phyloP scores from a whole-genome alignment of 805 yeast genomes.

The Sungouiozyma intestinalis region DNA sequence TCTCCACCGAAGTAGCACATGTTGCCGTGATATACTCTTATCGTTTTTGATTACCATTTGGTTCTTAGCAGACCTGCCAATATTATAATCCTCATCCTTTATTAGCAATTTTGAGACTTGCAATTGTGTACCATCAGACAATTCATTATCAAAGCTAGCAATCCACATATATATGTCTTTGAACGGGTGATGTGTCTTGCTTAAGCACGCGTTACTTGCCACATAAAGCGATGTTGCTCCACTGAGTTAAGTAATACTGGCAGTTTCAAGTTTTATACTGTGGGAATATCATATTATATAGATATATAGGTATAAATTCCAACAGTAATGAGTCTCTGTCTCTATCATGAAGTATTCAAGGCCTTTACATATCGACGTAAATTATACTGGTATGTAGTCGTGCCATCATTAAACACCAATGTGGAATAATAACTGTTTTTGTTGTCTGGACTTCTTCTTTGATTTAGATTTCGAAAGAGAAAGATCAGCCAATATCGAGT shows the following conservation, averaged over 20 bases:
- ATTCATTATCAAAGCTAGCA: constrained; percentile 13
- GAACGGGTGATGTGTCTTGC: too few relatives aligned
- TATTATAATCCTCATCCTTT: constrained; percentile 7
- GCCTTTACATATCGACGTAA: too few relatives aligned
- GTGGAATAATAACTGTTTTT: constrained; percentile 44
- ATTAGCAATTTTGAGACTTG: constrained; percentile 13
- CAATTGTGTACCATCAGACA: constrained; percentile 11
- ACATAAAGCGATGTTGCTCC: too few relatives aligned
- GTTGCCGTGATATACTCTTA: constrained; percentile 27
- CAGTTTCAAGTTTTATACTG: not conserved
- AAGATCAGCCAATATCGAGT: constrained; percentile 4
- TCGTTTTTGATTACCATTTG: constrained; percentile 22
- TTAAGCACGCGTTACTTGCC: too few relatives aligned
- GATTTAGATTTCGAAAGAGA: constrained; percentile 13
- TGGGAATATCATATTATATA: too few relatives aligned
- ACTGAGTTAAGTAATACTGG: too few relatives aligned
- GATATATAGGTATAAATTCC: too few relatives aligned
- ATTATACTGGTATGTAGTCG: too few relatives aligned
- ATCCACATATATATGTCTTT: constrained; percentile 22
- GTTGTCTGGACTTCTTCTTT: constrained; percentile 36
- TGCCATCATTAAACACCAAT: constrained; percentile 32
- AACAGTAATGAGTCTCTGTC: too few relatives aligned
- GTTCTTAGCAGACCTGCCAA: constrained; percentile 27
- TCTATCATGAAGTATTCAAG: too few relatives aligned
- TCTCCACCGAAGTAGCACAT: constrained; percentile 16